A percentile compares a stretch with the other conserved stretches of the same genome.
Evolutionary conservation across 2,329 filamentous ascomycete genomes (phyloP).

Genomic region (Sporothrix humicola): DNA sequence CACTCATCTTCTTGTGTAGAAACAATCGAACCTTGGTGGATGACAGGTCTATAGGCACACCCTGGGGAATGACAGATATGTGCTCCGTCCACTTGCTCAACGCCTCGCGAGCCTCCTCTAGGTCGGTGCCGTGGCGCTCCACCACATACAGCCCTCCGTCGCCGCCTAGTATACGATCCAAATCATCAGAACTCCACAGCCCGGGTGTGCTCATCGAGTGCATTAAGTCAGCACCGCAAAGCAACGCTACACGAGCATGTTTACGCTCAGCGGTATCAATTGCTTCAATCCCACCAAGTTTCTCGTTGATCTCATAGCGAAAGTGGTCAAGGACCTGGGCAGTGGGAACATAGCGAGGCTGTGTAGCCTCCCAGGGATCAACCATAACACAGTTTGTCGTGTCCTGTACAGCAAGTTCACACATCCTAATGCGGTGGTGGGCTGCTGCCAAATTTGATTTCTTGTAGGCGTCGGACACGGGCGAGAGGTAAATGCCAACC

Average conservation of each 20-base stretch:
- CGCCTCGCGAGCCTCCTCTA: conserved; percentile 79
- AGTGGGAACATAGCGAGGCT: conserved; percentile 85
- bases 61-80: conserved; percentile 84
- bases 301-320: conserved; percentile 83
- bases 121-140: conserved; percentile 86
- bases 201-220: conserved; percentile 76
- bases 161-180: conserved; percentile 84
- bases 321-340: conserved; percentile 91
- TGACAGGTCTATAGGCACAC: conserved; percentile 84
- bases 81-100: conserved; percentile 84
- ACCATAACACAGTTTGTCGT: conserved; percentile 83
- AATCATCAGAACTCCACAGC: conserved; percentile 83
- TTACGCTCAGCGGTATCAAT: conserved; percentile 52
- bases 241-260: conserved; percentile 74
- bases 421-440: conserved; percentile 71
- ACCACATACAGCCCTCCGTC: conserved; percentile 84
- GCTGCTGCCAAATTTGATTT: conserved; percentile 72
- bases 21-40: conserved; percentile 82
- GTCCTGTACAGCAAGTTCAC: conserved; percentile 75
- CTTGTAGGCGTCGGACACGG: conserved; percentile 69
- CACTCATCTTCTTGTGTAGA: conserved; percentile 78
- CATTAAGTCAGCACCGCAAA: conserved; percentile 78
- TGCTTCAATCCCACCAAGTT: conserved; percentile 68
- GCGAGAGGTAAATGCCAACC: conserved; percentile 81
- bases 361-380: conserved; percentile 58